These are phyloP conservation scores for Mycena venus DNA, from an alignment of 768 basidiomycete genomes.

Conservation along the genomic window DNA sequence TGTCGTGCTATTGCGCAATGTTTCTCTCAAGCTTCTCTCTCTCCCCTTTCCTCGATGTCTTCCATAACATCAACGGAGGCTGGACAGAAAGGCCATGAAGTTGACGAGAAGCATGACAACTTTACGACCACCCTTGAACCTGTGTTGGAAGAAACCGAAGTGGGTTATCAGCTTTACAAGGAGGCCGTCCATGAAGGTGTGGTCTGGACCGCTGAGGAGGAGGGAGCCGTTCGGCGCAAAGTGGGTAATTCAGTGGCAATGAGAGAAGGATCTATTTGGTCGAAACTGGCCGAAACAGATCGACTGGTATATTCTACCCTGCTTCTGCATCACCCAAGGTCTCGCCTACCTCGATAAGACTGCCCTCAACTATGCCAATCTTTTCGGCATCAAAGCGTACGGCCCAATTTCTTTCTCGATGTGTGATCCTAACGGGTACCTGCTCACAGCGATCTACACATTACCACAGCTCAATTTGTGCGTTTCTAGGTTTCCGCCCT, in stretches of 20 bases:
- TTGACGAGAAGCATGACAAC: neutral
- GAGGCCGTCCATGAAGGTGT: conserved; percentile 22
- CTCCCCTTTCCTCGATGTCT: conserved; percentile 12
- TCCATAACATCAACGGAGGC: conserved; percentile 9
- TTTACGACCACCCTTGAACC: conserved; percentile 22
- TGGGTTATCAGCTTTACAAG: conserved; percentile 32
- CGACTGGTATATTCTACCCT: conserved; percentile 43
- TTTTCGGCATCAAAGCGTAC: conserved; percentile 45
- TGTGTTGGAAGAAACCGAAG: conserved; percentile 27
- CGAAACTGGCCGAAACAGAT: conserved; percentile 21
- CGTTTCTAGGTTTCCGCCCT: neutral
- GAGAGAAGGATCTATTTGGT: neutral
- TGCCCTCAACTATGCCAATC: conserved; percentile 41
- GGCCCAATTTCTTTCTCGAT: neutral
- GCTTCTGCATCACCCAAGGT: conserved; percentile 46
- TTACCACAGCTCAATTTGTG: conserved; percentile 28
- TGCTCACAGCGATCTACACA: conserved; percentile 12
- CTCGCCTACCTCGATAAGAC: conserved; percentile 49
- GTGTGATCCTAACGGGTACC: neutral
- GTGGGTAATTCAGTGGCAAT: neutral
- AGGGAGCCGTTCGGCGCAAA: conserved; percentile 31
- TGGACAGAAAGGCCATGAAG: neutral
- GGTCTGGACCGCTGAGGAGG: conserved; percentile 26
- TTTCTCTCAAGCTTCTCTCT: neutral
- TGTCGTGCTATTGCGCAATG: neutral